Conservation (phyloP, 176 grass and related monocot species). For the Typha latifolia region DNA sequence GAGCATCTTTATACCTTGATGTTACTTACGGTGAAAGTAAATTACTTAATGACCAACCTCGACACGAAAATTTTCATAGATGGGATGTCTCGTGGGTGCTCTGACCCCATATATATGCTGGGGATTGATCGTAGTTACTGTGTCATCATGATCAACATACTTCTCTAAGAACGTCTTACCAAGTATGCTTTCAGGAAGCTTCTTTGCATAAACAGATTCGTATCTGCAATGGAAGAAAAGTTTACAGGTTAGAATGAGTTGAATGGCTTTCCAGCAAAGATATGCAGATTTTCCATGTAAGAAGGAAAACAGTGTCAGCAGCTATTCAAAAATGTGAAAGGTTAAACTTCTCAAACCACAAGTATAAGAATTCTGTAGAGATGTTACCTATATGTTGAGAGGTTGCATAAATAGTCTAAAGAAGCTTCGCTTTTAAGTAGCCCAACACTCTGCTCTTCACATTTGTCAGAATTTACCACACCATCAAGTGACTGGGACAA, state of each 20-base stretch:
- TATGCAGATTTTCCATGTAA: not conserved
- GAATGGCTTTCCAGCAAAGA: not conserved
- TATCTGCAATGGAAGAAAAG: slow-evolving; percentile 38
- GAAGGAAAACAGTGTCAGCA: not conserved
- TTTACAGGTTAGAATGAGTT: not conserved
- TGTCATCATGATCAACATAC: slow-evolving; percentile 71
- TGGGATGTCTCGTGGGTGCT: slow-evolving; percentile 79
- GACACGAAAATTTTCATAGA: slow-evolving; percentile 90
- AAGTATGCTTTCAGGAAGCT: slow-evolving; percentile 59
- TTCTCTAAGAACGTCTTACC: slow-evolving; percentile 59
- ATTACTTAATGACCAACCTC: slow-evolving; percentile 44
- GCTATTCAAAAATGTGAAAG: not conserved
- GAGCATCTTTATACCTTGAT: not conserved
- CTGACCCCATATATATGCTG: slow-evolving; percentile 61
- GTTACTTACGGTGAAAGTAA: not conserved
- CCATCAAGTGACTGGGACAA: slow-evolving; percentile 40
- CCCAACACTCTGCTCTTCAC: slow-evolving; percentile 59
- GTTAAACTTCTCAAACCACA: not conserved
- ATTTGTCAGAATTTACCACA: slow-evolving; percentile 45
- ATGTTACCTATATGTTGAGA: slow-evolving; percentile 69
- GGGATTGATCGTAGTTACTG: slow-evolving; percentile 53
- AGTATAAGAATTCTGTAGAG: not conserved
- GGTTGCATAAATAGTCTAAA: slow-evolving; percentile 80
- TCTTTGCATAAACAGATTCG: slow-evolving; percentile 70
- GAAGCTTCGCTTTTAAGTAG: slow-evolving; percentile 78